Evolutionary conservation across 2,329 filamentous ascomycete species (phyloP).

Genomic region (Ampelomyces quisqualis): DNA sequence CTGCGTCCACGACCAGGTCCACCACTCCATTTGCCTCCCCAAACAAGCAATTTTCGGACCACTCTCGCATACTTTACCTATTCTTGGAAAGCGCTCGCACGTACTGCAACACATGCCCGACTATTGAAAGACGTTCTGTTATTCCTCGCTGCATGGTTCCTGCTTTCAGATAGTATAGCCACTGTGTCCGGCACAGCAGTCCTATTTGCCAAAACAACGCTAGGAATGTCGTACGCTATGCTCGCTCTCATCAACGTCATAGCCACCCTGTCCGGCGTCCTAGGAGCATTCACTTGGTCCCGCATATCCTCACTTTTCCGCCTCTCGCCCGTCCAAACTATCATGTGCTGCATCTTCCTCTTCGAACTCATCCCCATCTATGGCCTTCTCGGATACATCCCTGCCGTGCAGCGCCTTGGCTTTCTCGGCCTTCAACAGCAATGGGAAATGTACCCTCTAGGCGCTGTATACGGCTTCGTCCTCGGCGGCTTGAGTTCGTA

Average conservation of each 20-base stretch:
- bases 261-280: slow-evolving; percentile 77
- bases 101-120: slow-evolving; percentile 73
- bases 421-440: slow-evolving; percentile 84
- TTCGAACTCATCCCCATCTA: slow-evolving; percentile 95
- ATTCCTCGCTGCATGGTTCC: slow-evolving; percentile 88
- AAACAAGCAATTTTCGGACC: slow-evolving; percentile 43
- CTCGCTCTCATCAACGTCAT: slow-evolving; percentile 93
- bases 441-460: slow-evolving; percentile 96
- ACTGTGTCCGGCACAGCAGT: slow-evolving; percentile 94
- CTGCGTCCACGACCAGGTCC: slow-evolving; percentile 86
- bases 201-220: slow-evolving; percentile 88
- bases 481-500: slow-evolving; percentile 91
- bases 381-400: slow-evolving; percentile 83
- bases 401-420: slow-evolving; percentile 71
- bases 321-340: slow-evolving; percentile 79
- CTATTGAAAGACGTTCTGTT: slow-evolving; percentile 71
- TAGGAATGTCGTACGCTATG: slow-evolving; percentile 85
- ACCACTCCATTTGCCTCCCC: slow-evolving; percentile 51
- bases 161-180: slow-evolving; percentile 90
- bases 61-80: slow-evolving; percentile 74
- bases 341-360: slow-evolving; percentile 83
- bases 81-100: slow-evolving; percentile 83
- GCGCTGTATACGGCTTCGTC: slow-evolving; percentile 88
- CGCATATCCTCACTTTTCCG: slow-evolving; percentile 69
- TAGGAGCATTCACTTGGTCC: slow-evolving; percentile 89